Evolutionary conservation across 106 monocot genomes (phyloP).

Genomic region (Triglochin maritima): DNA sequence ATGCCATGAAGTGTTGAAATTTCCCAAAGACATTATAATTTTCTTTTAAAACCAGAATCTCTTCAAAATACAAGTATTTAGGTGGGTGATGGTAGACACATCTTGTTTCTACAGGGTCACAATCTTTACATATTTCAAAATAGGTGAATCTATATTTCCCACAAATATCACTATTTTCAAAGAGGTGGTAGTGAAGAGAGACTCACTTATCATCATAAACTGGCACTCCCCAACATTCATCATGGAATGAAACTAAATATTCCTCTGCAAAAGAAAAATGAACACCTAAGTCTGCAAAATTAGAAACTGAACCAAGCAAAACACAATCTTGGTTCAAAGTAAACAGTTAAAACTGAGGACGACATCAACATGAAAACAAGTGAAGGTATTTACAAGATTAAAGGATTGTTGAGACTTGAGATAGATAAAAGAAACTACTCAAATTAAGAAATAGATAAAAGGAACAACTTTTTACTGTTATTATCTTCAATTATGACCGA

Average conservation of each 20-base stretch:
- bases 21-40: too few species aligned
- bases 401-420: too few species aligned
- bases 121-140: background rate
- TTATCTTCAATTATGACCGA: background rate
- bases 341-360: too few species aligned
- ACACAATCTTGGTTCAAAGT: too few species aligned
- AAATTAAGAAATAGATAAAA: background rate
- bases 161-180: background rate
- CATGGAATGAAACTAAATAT: constrained; percentile 59
- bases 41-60: background rate
- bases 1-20: too few species aligned
- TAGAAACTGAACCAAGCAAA: too few species aligned
- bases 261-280: constrained; percentile 43
- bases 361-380: too few species aligned
- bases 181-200: background rate
- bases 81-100: background rate
- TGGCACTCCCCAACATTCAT: constrained; percentile 83
- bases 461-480: background rate
- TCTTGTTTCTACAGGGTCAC: background rate
- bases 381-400: too few species aligned
- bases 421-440: too few species aligned
- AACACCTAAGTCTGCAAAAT: too few species aligned
- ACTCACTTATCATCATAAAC: constrained; percentile 58
- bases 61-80: background rate
- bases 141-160: background rate